Base-by-base conservation (phyloP, 2,329 filamentous ascomycete genomes). In the Sporothrix curviconia region DNA sequence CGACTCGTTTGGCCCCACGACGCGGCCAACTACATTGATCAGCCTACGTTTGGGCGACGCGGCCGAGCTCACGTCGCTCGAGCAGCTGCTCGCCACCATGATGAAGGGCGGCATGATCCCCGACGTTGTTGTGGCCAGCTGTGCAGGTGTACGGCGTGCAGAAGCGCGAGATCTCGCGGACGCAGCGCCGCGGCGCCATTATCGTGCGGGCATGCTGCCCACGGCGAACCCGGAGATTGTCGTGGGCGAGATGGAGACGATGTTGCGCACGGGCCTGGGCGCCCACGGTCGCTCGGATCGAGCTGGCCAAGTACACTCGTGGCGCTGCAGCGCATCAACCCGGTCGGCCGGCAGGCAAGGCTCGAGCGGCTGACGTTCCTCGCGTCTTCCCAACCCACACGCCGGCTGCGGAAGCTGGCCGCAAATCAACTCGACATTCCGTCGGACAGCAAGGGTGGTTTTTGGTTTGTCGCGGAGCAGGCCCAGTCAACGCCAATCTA, bases 401-500 rank as follows among this genome's bases (percentile, higher is more conserved):
- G 90, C 92, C 8, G 88, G 17, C 77, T 96, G 28, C 76, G 80
- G 4, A 87, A 87, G 65, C 78, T 99, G 8, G 90, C 90, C 9
- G 85, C 87, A 19, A 92, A 97, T 66, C 85, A n/a, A n/a, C n/a
- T 88, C 17, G 90, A 96, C 63, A 84, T 96, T 5, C 80, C 85
- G 6, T 92, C 90, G 0, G 86, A 95, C 59, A 95, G 86, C 74
- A 94, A 95, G 68, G 94, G 69, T 99, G 94, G 89, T 92, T 89
- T 65, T 94, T 94, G n/a, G n/a, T n/a, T n/a, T 3, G 86, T 97
- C 43, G 92, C 94, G 19, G 95, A 99, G 69, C 94, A 99, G 72
- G 92, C 94, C 8, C n/a, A n/a, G 90, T 99, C 68, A 89, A 89
- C 63, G 94, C 94, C 49, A n/a, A 96, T 99, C 51, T 99, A 99